Evolutionary conservation across 169 alveolate genomes (phyloP).

Genomic region (Sarcocystis neurona): DNA sequence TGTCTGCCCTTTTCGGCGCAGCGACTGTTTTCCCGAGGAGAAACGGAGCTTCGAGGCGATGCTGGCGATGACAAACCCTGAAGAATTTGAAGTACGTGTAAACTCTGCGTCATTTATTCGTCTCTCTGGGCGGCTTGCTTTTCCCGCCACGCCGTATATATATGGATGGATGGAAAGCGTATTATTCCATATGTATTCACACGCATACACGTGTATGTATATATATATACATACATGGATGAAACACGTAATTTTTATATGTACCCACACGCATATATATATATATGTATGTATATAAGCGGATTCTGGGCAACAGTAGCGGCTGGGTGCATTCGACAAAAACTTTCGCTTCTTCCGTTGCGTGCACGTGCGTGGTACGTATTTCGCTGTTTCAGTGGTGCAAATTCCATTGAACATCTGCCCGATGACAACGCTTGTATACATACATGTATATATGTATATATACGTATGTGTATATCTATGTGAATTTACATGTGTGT

Average conservation of each 20-base stretch:
- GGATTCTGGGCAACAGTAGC: no score
- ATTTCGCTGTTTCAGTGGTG: no score
- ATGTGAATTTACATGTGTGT: background rate
- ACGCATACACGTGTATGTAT: background rate
- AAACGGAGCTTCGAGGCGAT: constrained; percentile 29
- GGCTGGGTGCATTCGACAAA: no score
- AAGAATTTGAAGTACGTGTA: constrained; percentile 19
- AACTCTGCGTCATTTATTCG: background rate
- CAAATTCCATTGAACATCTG: no score
- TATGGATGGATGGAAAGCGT: no score
- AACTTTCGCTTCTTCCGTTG: no score
- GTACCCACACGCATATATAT: background rate
- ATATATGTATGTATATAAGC: background rate
- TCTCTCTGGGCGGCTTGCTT: background rate
- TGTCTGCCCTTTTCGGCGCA: background rate
- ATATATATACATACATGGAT: background rate
- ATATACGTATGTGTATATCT: background rate
- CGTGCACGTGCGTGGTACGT: no score
- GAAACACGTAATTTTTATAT: no score
- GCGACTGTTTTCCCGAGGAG: constrained; percentile 44
- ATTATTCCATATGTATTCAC: background rate
- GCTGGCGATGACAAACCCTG: constrained; percentile 20
- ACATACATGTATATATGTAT: background rate
- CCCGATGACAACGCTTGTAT: no score
- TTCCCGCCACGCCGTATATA: no score